Evolutionary conservation across 2,329 filamentous ascomycete species (phyloP), one percentile per base, ranked within the genome.

Genomic region (Penicillium frequentans): DNA sequence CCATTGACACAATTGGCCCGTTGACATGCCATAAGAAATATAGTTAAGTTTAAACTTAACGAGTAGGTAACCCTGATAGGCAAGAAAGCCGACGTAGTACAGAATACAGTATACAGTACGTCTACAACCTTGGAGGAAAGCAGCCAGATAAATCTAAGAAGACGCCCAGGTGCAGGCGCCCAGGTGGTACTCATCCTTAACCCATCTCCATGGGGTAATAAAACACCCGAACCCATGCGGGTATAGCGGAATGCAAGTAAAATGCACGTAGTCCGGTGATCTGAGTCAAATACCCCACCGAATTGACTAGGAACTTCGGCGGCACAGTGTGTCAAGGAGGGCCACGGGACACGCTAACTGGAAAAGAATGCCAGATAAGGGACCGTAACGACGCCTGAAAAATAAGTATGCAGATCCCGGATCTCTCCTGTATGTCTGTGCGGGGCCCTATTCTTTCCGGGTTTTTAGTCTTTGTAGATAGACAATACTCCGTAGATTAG

Each of bases 341-440:
- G 27, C 46, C 46, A 48, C 29, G 46, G 46, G 46, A 29, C 19
- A 31, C 43, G 27, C 19, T 48, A 19, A 48, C 19, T 31, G 47
- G 16, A 5, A 26, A 37, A 49, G 16, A 37, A 54, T 23, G 46
- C 50, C n/a, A 57, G 51, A 54, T 54, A 52, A 51, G 44, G 23
- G 37, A 26, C 33, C 51, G 31, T 27, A 46, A 39, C 14, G 26
- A 31, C 16, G 13, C 49, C 29, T 21, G 35, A 31, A 35, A 51
- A 52, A 31, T 44, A 49, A 19, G 48, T 52, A 35, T 55, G 56
- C 43, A 58, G 52, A 58, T 58, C 56, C 52, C 48, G 16, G 16
- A 37, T 27, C 37, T n/a, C 24, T 43, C 45, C 27, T 29, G 4
- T 37, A 24, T 1, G 42, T 44, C 24, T n/a, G 46, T 49, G 46